phyloP scores from a whole-genome alignment of 2,329 filamentous ascomycete species.

The Nannizziopsis barbatae region DNA sequence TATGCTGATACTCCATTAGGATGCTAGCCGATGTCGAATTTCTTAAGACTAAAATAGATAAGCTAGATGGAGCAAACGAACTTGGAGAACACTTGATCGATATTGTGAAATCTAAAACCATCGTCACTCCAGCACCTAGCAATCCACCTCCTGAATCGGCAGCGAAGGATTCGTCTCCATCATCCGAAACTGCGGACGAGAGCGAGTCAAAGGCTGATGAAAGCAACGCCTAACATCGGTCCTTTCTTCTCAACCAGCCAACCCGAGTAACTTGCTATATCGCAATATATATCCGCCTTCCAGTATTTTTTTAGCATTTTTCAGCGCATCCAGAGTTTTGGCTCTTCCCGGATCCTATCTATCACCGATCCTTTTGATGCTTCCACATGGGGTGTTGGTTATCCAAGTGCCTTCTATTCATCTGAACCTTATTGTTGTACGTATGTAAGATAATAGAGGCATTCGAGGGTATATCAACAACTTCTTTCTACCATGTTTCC shows the following conservation, averaged over 20 bases:
- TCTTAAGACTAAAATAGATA: slow-evolving; percentile 58
- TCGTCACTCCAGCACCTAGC: slow-evolving; percentile 14
- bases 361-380: no score
- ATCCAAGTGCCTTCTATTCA: no score
- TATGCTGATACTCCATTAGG: slow-evolving; percentile 34
- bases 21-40: slow-evolving; percentile 66
- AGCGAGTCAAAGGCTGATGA: background rate
- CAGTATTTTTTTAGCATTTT: no score
- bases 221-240: background rate
- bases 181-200: background rate
- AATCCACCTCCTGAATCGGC: background rate
- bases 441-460: no score
- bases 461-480: no score
- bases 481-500: no score
- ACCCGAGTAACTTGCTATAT: no score
- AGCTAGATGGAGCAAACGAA: slow-evolving; percentile 68
- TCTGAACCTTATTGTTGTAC: no score
- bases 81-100: slow-evolving; percentile 58
- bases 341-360: no score
- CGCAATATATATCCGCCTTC: no score
- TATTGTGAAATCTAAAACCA: slow-evolving; percentile 30
- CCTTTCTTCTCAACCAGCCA: background rate
- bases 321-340: no score
- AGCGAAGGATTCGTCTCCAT: background rate
- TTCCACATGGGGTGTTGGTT: no score